Base-by-base conservation (phyloP, 352 stramenopile species). In the Pythium dissotocum region DNA sequence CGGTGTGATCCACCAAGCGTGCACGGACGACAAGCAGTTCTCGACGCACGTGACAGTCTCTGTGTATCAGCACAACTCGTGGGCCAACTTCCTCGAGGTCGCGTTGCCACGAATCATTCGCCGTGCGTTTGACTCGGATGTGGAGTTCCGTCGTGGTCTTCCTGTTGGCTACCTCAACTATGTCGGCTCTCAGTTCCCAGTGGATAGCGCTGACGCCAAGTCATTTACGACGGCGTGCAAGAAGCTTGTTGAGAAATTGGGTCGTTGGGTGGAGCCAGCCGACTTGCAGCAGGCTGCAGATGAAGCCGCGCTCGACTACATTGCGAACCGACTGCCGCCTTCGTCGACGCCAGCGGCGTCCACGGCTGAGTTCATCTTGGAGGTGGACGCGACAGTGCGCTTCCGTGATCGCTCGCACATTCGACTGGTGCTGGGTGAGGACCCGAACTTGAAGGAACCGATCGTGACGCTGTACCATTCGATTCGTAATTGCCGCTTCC, bases 41-140 rank as follows among this genome's bases (percentile, higher is more conserved):
- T 96, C 88, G 14, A 96, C 88, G 21, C 88, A 96, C 65, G 84
- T 96, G 63, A 95, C 88, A 1, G 85, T 96, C 52, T 95, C 87
- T 0, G 81, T 94, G n/a, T 96, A 96, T 59, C 88, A 96, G 66
- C 88, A 94, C 76, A 90, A 88, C 49, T 90, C 88, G 18, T 96
- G 88, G 88, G 85, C 85, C 9, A 95, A 96, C 68, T 96, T 96
- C 63, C 58, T 96, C 58, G 87, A 96, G 67, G 74, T 95, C 32
- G 78, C 82, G 18, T 75, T 96, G 6, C 87, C 88, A 28, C 85
- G 79, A 10, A 75, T 93, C 30, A 86, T 96, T 58, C 85, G 85
- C 16, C 80, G 87, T 57, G 87, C 87, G 0, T 95, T 96, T 42
- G 88, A 94, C 62, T 74, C 79, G 6, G 80, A 96, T 51, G 73